These are phyloP conservation scores for Gossypium thurberi DNA, from an alignment of 345 rosid genomes.

Conservation along the genomic window DNA sequence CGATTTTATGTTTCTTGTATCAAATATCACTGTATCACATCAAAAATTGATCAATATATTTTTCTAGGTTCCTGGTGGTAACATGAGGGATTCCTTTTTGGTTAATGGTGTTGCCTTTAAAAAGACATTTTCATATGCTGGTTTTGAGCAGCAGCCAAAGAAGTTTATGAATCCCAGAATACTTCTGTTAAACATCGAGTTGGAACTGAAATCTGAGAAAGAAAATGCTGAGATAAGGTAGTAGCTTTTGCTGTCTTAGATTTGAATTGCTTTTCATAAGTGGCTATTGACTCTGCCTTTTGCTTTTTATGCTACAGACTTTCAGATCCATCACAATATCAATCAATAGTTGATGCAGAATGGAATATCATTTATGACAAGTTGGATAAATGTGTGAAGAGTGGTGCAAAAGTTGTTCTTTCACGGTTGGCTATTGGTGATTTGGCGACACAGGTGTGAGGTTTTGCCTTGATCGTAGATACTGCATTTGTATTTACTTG, in stretches of 20 bases:
- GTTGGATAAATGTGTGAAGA: slow-evolving; percentile 83
- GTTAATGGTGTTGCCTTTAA: slow-evolving; percentile 98
- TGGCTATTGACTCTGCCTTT: slow-evolving; percentile 15
- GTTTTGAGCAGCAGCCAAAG: slow-evolving; percentile 98
- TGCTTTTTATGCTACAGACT: slow-evolving; percentile 41
- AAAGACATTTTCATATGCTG: slow-evolving; percentile 96
- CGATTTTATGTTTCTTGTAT: not conserved
- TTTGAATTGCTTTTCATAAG: not conserved
- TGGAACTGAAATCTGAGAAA: slow-evolving; percentile 97
- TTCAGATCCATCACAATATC: slow-evolving; percentile 93
- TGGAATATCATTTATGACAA: slow-evolving; percentile 99
- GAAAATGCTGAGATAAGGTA: slow-evolving; percentile 99
- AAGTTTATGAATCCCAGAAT: slow-evolving; percentile 74
- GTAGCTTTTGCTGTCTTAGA: slow-evolving; percentile 10
- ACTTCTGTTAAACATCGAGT: slow-evolving; percentile 75
- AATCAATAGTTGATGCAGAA: slow-evolving; percentile 99
- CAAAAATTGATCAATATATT: not conserved
- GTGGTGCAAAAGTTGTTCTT: slow-evolving; percentile 96
- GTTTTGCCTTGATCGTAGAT: slow-evolving; percentile 4
- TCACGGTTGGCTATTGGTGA: slow-evolving; percentile 98
- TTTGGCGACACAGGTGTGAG: slow-evolving; percentile 84
- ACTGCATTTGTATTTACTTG: not conserved
- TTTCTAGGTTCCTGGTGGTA: slow-evolving; percentile 90
- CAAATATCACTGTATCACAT: not conserved
- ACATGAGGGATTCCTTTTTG: slow-evolving; percentile 89